A percentile compares a stretch with the other conserved stretches of the same genome.
Evolutionary conservation across 768 basidiomycete species (phyloP).

Genomic region (Leccinum truebloodii): DNA sequence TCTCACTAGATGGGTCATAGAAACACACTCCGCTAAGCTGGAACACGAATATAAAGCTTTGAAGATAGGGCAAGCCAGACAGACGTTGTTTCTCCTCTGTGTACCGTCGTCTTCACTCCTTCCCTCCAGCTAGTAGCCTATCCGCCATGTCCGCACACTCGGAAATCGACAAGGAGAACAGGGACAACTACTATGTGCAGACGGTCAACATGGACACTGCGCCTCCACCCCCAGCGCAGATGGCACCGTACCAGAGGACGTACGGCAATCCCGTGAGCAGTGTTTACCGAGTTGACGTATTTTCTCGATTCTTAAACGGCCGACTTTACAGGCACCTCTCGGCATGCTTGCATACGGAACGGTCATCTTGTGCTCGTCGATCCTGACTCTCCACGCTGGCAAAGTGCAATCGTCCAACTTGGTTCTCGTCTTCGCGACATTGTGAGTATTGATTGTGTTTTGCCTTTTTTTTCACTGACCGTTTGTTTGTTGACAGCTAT

Average conservation of each 20-base stretch:
- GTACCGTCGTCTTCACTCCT: slow-evolving; percentile 2
- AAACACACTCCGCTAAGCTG: background rate
- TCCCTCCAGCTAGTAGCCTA: background rate
- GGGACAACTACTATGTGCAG: slow-evolving; percentile 31
- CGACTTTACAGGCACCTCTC: slow-evolving; percentile 24
- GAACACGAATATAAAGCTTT: slow-evolving; percentile 21
- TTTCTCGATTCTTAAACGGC: background rate
- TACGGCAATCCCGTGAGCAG: slow-evolving; percentile 27
- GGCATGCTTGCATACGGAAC: slow-evolving; percentile 33
- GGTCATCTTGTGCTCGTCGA: slow-evolving; percentile 32
- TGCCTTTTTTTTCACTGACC: background rate
- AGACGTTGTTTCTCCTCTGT: background rate
- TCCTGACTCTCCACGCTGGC: slow-evolving; percentile 25
- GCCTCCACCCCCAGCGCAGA: slow-evolving; percentile 14
- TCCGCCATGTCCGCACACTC: slow-evolving; percentile 25
- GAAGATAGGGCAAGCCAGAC: background rate
- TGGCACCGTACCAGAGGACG: slow-evolving; percentile 30
- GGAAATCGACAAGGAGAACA: slow-evolving; percentile 21
- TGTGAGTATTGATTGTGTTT: slow-evolving; percentile 15
- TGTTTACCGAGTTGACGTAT: background rate
- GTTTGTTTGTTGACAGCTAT: slow-evolving; percentile 21
- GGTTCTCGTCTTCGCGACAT: slow-evolving; percentile 31
- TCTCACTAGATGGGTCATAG: background rate
- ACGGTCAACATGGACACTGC: slow-evolving; percentile 24
- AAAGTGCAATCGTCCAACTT: slow-evolving; percentile 23